A percentile compares a stretch with the other conserved stretches of the same genome.
These are phyloP conservation scores for Sclerotinia glacialis DNA, from an alignment of 2,329 filamentous ascomycete species.

Conservation along the genomic window DNA sequence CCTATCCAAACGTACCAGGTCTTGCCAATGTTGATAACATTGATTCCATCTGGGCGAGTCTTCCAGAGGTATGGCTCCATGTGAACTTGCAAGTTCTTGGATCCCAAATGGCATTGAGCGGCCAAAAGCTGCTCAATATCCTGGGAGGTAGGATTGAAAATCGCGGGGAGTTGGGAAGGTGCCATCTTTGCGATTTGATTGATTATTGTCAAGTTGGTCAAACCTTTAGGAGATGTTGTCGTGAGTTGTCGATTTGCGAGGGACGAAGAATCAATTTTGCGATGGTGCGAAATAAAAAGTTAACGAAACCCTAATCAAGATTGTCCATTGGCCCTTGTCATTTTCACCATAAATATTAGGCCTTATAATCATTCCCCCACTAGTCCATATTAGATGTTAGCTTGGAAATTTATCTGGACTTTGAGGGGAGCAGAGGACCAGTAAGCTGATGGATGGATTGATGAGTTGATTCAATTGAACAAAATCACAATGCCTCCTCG, in stretches of 20 bases:
- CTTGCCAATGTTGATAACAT: slow-evolving; percentile 99
- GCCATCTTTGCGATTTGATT: slow-evolving; percentile 77
- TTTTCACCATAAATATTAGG: background rate
- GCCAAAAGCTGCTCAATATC: slow-evolving; percentile 99
- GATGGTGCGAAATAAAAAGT: slow-evolving; percentile 21
- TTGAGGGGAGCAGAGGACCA: slow-evolving; percentile 17
- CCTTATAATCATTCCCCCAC: background rate
- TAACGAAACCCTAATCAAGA: slow-evolving; percentile 25
- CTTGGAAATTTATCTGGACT: slow-evolving; percentile 21
- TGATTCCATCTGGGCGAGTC: slow-evolving; percentile 97
- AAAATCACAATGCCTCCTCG: slow-evolving; percentile 59
- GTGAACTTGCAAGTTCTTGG: slow-evolving; percentile 99
- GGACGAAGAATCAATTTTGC: slow-evolving; percentile 20
- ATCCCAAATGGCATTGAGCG: slow-evolving; percentile 93
- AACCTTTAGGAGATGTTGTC: slow-evolving; percentile 22
- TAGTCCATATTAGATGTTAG: slow-evolving; percentile 37
- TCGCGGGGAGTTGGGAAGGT: slow-evolving; percentile 86
- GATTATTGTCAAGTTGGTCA: slow-evolving; percentile 37
- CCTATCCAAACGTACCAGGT: slow-evolving; percentile 70
- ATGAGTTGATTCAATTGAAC: slow-evolving; percentile 2
- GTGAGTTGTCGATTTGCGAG: slow-evolving; percentile 31
- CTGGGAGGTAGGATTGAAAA: slow-evolving; percentile 93
- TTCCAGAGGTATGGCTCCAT: slow-evolving; percentile 99
- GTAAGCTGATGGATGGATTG: background rate
- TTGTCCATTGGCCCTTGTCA: background rate